Base-by-base conservation (phyloP, 495 filamentous ascomycete species). In the Annulohypoxylon nitens region DNA sequence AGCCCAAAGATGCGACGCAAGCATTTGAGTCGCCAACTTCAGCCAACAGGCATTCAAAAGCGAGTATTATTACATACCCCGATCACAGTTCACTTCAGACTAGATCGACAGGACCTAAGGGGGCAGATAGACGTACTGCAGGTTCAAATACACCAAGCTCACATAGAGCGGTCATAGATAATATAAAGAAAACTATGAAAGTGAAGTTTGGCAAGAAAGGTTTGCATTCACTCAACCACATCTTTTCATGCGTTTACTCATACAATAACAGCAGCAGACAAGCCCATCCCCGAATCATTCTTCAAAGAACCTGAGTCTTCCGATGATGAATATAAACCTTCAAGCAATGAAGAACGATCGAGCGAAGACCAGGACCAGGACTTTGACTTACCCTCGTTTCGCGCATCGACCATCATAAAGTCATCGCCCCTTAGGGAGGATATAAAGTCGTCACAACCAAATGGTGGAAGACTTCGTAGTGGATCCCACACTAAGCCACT, bases 291-390 rank as follows among this genome's bases (percentile, higher is more conserved):
- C 7, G 45, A 64, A 11, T 39, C 58, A 9, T 63, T 51, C 8
- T 41, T 36, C 33, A n/a, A 45, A 26, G 25, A 63, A 41, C 11
- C 50, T 33, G 7, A 63, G 9, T 33, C 26, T 23, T 61, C 64
- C 3, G 60, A 60, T 43, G 70, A 73, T 14, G 70, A 69, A 45
- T 73, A 69, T 55, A 51, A 16, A 36, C 64, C 61, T 59, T 55
- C 53, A 0, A 47, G 12, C 10, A 12, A 67, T 34, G 53, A 64
- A n/a, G 36, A 55, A 36, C 25, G n/a, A 33, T 60, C 61, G n/a
- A n/a, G 4, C 36, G 60, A 39, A 14, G 47, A 30, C 0, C 60
- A 45, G 18, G 47, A 30, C 0, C 60, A 45, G 7, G 18, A 41
- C 4, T 18, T 45, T 34, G 34, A 34, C 25, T 0, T 1, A 3